A percentile compares a stretch with the other conserved stretches of the same genome.
These are phyloP conservation scores for Leishmania mexicana DNA, from an alignment of 208 protist species.

Conservation along the genomic window DNA sequence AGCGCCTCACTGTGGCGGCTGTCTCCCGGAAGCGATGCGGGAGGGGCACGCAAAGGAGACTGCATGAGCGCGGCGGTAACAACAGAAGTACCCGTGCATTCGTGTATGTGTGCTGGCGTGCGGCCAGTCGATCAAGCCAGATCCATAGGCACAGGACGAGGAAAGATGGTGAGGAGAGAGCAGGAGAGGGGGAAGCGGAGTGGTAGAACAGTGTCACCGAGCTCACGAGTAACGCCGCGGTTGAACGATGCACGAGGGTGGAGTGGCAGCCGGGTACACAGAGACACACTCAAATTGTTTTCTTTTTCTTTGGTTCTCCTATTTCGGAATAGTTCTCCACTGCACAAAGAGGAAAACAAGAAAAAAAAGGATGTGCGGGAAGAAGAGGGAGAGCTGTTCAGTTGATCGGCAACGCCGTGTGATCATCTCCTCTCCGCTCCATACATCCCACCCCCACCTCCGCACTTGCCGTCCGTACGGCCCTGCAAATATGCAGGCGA, in stretches of 20 bases:
- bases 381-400: not conserved
- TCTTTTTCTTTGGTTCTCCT: not conserved
- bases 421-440: not conserved
- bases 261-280: not conserved
- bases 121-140: not conserved
- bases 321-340: not conserved
- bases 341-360: not conserved
- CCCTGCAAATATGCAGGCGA: not conserved
- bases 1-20: not conserved
- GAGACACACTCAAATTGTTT: not conserved
- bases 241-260: not conserved
- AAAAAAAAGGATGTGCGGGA: not conserved
- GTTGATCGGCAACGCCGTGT: not conserved
- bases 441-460: not conserved
- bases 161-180: not conserved
- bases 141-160: slow-evolving; percentile 1
- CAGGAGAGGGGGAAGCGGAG: slow-evolving; percentile 1
- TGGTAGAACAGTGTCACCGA: not conserved
- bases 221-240: not conserved
- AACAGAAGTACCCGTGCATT: not conserved
- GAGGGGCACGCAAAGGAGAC: not conserved
- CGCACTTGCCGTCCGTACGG: not conserved
- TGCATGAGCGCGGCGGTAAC: not conserved
- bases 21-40: not conserved
- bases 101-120: not conserved